phyloP scores from a whole-genome alignment of 768 basidiomycete species.

The Cyathus striatus region DNA sequence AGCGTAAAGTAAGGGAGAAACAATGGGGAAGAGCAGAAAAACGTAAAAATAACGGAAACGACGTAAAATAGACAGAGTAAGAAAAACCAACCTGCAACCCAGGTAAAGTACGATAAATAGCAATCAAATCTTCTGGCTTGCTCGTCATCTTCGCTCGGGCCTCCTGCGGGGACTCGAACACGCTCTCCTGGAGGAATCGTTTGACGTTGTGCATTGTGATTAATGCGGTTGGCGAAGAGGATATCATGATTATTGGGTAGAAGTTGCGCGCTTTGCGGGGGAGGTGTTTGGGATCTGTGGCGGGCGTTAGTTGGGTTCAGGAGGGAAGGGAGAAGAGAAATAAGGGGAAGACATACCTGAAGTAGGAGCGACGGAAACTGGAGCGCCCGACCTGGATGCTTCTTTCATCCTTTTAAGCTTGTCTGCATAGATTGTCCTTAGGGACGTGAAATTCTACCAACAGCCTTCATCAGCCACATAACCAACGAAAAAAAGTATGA shows the following conservation, averaged over 20 bases:
- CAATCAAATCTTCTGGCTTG: not conserved
- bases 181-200: constrained; percentile 85
- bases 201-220: constrained; percentile 99
- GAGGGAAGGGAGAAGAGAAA: not conserved
- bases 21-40: no score
- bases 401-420: constrained; percentile 79
- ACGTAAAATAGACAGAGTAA: no score
- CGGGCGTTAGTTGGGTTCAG: not conserved
- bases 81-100: no score
- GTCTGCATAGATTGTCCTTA: constrained; percentile 62
- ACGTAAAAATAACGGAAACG: no score
- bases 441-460: constrained; percentile 79
- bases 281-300: constrained; percentile 50
- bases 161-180: constrained; percentile 18
- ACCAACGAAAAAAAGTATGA: not conserved
- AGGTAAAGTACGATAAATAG: not conserved
- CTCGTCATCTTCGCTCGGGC: not conserved
- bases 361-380: constrained; percentile 31
- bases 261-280: constrained; percentile 71
- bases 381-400: constrained; percentile 42
- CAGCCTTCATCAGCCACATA: not conserved
- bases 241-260: constrained; percentile 96
- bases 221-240: constrained; percentile 89
- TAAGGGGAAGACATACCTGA: constrained; percentile 25
- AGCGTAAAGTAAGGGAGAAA: no score